Base-by-base conservation (phyloP, 1,284 basidiomycete species). In the Trametes hirsuta region DNA sequence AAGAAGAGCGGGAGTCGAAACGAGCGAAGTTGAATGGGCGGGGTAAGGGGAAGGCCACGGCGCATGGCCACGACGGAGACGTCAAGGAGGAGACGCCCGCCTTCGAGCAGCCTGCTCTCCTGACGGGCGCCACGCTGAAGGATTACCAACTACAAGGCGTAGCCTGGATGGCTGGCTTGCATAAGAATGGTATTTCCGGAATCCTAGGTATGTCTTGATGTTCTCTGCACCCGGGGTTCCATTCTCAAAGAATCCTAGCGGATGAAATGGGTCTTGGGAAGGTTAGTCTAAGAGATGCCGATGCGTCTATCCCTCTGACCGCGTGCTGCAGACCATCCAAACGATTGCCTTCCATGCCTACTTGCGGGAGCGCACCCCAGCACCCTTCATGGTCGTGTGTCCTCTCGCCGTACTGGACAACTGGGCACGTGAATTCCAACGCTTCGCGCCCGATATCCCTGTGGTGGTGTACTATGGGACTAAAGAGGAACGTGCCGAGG, bases 221-320 rank as follows among this genome's bases (percentile, higher is more conserved):
- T 6, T 36, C 25, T 34, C 10, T 11, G 34, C 15, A 15, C 10
- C 35, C 11, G 48, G 15, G 8, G 8, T 12, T 9, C 46, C 36
- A 14, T 39, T 37, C 18, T 46, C 40, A 50, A 11, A 11, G 22
- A 3, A 52, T 40, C 49, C 9, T 63, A 91, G 90, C 93, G 44
- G 93, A 95, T 67, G 93, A 98, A 73, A 98, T 98, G 95, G 95
- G 95, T 37, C 79, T 97, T 0, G 95, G 94, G 58, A 94, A 94
- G 82, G 90, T 86, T 59, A 40, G 73, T 61, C 47, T 39, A 4
- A 30, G 8, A 4, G 30, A 39, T 30, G 15, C 21, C 18, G 25
- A 15, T 37, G 41, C 39, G 24, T 51, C n/a, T 34, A 35, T 44
- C 14, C 39, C 39, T 18, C 50, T 63, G n/a, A 56, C 24, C 11